A percentile compares a stretch with the other conserved stretches of the same genome.
These are phyloP conservation scores for Porodaedalea pini DNA, from an alignment of 1,284 basidiomycete species.

Conservation along the genomic window DNA sequence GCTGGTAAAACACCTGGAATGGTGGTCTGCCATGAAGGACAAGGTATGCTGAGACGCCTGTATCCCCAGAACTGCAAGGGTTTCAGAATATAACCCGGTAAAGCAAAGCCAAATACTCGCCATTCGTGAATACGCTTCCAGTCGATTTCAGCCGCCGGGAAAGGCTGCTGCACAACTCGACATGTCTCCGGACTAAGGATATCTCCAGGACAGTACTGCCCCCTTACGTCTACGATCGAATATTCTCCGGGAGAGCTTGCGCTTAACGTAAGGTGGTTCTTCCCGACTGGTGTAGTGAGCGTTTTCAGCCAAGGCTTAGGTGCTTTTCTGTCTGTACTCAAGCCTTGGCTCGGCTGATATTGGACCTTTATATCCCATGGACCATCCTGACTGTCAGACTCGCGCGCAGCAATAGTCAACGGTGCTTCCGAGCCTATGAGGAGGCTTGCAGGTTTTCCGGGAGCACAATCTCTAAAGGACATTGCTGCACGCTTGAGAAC, in stretches of 20 bases:
- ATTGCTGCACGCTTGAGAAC: slow-evolving; percentile 76
- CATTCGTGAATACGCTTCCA: slow-evolving; percentile 93
- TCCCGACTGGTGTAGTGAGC: slow-evolving; percentile 46
- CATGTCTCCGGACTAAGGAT: slow-evolving; percentile 80
- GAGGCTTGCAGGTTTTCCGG: slow-evolving; percentile 69
- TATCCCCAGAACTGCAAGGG: slow-evolving; percentile 79
- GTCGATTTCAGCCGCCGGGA: slow-evolving; percentile 78
- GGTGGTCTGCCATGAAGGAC: slow-evolving; percentile 88
- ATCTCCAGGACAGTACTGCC: slow-evolving; percentile 76
- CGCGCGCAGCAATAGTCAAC: slow-evolving; percentile 48
- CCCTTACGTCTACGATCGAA: slow-evolving; percentile 67
- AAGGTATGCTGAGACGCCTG: slow-evolving; percentile 84
- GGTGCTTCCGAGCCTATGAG: slow-evolving; percentile 65
- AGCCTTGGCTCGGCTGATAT: slow-evolving; percentile 48
- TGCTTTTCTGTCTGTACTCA: slow-evolving; percentile 35
- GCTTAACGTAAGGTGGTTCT: slow-evolving; percentile 47
- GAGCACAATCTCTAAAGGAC: slow-evolving; percentile 72
- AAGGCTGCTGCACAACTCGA: slow-evolving; percentile 68
- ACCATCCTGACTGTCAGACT: slow-evolving; percentile 55
- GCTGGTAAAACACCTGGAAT: slow-evolving; percentile 78
- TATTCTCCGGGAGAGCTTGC: slow-evolving; percentile 78
- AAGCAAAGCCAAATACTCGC: slow-evolving; percentile 40
- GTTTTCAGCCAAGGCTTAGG: slow-evolving; percentile 60
- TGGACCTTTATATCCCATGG: slow-evolving; percentile 64
- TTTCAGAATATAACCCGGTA: slow-evolving; percentile 5